Evolutionary conservation across 192 early-diverging fungal species (phyloP), one percentile per base, ranked within the genome.

Genomic region (Entomortierella parvispora): DNA sequence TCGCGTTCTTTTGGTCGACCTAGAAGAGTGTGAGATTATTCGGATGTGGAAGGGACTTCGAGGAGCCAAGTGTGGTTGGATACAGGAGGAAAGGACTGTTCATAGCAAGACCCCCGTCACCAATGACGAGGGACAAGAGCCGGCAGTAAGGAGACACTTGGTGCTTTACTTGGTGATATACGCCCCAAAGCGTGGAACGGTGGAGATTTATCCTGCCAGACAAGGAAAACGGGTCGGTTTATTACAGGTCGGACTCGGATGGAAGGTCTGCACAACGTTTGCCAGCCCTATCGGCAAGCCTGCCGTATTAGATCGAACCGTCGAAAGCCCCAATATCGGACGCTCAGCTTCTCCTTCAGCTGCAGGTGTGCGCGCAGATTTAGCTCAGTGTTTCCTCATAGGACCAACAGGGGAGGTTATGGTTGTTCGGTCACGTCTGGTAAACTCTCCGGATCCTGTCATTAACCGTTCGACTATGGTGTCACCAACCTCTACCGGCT

Each of bases 11-110:
- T 47, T 93, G 43, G 71, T 91, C 26, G 90, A 93, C 65, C 31
- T 90, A 10, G 83, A 84, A 20, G 82, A 85, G 28, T 86, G 85
- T n/a, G 82, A 89, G 45, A 87, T 93, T 23, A 78, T 91, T 23
- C 74, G 87, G 15, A 89, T 93, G 77, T 90, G 83, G 84, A 93
- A 93, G 65, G 92, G 92, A 12, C 68, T 90, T 31, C 76, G 92
- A 43, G 90, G 89, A 25, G 92, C 90, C 6, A 79, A 86, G n/a
- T 85, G 87, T 58, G 91, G 88, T 1, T 93, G 92, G 92, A 59
- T 90, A 15, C 84, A 90, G 44, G 79, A 85, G 8, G 76, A 64
- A 42, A 76, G 83, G 25, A 46, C 66, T 12, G 65, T 81, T 26
- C 52, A 54, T 43, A 2, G 45, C 51, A 57, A 34, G 4, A 2